phyloP scores from a whole-genome alignment of 345 rosid species.

The Corchorus olitorius region DNA sequence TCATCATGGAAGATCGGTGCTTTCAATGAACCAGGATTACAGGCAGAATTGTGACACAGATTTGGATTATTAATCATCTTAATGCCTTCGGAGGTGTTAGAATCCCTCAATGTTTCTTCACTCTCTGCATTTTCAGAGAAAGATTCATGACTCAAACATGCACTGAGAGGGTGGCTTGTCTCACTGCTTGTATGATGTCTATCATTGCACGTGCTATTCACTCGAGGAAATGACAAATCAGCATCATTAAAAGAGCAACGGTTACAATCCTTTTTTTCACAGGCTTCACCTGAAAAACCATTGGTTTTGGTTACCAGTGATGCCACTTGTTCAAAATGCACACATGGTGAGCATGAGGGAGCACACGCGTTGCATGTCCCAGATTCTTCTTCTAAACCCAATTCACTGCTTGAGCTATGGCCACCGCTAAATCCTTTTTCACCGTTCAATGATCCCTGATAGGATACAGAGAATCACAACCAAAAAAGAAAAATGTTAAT shows the following conservation, averaged over 20 bases:
- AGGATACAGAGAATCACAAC: neutral
- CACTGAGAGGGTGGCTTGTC: conserved; percentile 28
- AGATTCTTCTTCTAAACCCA: conserved; percentile 13
- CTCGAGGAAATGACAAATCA: conserved; percentile 12
- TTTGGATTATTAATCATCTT: conserved; percentile 2
- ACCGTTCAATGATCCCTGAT: conserved; percentile 17
- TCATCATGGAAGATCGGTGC: neutral
- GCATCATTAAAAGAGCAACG: conserved; percentile 14
- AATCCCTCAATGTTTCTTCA: conserved; percentile 21
- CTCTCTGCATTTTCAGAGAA: conserved; percentile 26
- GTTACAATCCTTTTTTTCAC: conserved; percentile 19
- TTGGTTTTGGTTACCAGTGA: conserved; percentile 17
- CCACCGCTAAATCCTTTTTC: conserved; percentile 7
- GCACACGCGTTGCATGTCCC: conserved; percentile 12
- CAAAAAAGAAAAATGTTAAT: neutral
- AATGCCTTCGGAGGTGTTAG: conserved; percentile 6
- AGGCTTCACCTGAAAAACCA: conserved; percentile 19
- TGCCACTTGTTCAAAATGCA: conserved; percentile 17
- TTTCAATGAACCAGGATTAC: neutral
- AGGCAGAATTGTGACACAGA: neutral
- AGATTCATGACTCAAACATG: conserved; percentile 33
- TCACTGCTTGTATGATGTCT: conserved; percentile 25
- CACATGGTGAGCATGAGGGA: conserved; percentile 20
- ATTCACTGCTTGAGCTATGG: conserved; percentile 11
- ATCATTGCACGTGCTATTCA: conserved; percentile 7